A percentile compares a stretch with the other conserved stretches of the same genome.
Conservation (phyloP, 2,329 filamentous ascomycete species). For the Didymella lethalis region DNA sequence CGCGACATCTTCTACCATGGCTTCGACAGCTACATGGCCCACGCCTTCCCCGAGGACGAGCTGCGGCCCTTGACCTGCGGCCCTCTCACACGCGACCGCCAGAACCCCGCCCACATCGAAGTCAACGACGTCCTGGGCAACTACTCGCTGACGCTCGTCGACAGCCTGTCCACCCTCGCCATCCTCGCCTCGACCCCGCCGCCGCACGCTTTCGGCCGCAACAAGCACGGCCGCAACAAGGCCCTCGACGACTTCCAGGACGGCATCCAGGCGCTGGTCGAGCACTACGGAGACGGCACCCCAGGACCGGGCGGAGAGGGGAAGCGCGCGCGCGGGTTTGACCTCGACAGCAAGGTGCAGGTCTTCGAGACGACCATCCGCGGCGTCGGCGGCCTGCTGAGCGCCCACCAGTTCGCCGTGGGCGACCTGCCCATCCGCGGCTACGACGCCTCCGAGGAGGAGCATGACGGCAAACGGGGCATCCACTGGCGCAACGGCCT, state of each 20-base stretch:
- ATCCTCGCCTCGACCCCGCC: constrained; percentile 82
- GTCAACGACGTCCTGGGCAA: constrained; percentile 96
- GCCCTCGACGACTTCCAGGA: constrained; percentile 72
- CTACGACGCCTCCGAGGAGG: constrained; percentile 65
- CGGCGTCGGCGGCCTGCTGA: constrained; percentile 87
- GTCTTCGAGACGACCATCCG: constrained; percentile 98
- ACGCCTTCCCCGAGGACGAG: constrained; percentile 97
- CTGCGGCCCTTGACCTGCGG: constrained; percentile 84
- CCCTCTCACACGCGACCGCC: constrained; percentile 82
- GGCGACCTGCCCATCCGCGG: constrained; percentile 87
- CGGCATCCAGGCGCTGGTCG: constrained; percentile 77
- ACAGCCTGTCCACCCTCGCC: constrained; percentile 91
- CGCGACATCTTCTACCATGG: constrained; percentile 93
- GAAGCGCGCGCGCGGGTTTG: constrained; percentile 79
- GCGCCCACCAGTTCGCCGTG: constrained; percentile 90
- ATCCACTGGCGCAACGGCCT: constrained; percentile 81
- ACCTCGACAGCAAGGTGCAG: constrained; percentile 97
- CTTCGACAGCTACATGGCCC: constrained; percentile 90
- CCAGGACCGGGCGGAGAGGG: constrained; percentile 73
- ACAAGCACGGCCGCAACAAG: constrained; percentile 50
- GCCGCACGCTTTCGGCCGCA: constrained; percentile 57
- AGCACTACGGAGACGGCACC: constrained; percentile 86
- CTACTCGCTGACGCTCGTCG: constrained; percentile 94
- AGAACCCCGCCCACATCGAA: constrained; percentile 80
- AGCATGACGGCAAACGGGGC: constrained; percentile 46